Conservation (phyloP, 495 filamentous ascomycete genomes). For the Lophiostoma macrostomum region DNA sequence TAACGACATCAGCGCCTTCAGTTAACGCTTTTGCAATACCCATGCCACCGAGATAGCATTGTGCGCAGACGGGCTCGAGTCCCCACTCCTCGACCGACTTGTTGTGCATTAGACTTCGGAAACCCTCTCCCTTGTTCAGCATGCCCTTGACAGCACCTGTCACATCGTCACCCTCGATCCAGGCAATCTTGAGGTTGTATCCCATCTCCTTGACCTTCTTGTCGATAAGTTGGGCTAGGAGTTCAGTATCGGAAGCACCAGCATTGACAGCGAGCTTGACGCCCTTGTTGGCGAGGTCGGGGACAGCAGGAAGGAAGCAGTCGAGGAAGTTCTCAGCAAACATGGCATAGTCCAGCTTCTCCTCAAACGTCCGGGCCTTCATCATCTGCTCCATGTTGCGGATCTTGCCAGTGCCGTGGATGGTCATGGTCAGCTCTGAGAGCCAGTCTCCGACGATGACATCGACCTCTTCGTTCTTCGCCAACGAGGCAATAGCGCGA, state of each 20-base stretch:
- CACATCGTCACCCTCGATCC: constrained; percentile 38
- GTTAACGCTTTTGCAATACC: constrained; percentile 25
- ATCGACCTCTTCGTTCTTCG: constrained; percentile 29
- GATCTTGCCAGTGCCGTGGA: constrained; percentile 30
- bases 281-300: constrained; percentile 21
- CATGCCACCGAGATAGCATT: constrained; percentile 31
- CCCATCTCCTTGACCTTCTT: constrained; percentile 27
- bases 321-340: constrained; percentile 34
- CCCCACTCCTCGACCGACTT: constrained; percentile 28
- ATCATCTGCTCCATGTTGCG: constrained; percentile 24
- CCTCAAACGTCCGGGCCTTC: constrained; percentile 23
- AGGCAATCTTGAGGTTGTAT: constrained; percentile 33
- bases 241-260: constrained; percentile 35
- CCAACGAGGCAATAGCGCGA: constrained; percentile 28
- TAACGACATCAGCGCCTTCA: constrained; percentile 32
- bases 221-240: constrained; percentile 32
- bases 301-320: constrained; percentile 35
- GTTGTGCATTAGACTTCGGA: constrained; percentile 33
- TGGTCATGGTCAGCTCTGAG: constrained; percentile 35
- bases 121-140: constrained; percentile 33
- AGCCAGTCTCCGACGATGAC: constrained; percentile 34
- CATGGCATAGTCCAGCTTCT: constrained; percentile 28
- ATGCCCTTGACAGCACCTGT: constrained; percentile 31
- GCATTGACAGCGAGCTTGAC: constrained; percentile 39
- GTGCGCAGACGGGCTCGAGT: constrained; percentile 27